phyloP scores from a whole-genome alignment of 2,329 filamentous ascomycete genomes.

The Paracoccidioides brasiliensis region DNA sequence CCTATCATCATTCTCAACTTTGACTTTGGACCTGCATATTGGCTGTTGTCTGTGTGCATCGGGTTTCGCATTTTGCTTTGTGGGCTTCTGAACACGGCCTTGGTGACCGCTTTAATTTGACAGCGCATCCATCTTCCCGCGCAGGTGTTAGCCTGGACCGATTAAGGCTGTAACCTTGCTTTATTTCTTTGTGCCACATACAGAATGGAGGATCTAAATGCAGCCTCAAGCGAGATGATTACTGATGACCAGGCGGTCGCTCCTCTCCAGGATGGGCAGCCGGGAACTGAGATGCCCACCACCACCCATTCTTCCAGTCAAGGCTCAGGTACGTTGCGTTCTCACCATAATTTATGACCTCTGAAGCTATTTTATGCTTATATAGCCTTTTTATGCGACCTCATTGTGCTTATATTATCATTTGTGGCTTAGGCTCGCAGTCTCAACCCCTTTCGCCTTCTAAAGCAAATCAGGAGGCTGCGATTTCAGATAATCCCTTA shows the following conservation, averaged over 20 bases:
- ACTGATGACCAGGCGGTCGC: slow-evolving; percentile 18
- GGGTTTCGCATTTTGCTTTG: neutral
- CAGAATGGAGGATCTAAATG: slow-evolving; percentile 26
- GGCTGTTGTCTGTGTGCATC: neutral
- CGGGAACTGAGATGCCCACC: slow-evolving; percentile 9
- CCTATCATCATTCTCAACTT: neutral
- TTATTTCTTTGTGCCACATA: slow-evolving; percentile 16
- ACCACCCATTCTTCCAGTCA: slow-evolving; percentile 15
- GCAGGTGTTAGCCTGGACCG: slow-evolving; percentile 6
- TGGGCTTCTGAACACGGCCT: neutral
- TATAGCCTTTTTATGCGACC: slow-evolving; percentile 7
- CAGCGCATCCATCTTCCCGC: slow-evolving; percentile 1
- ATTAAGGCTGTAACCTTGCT: slow-evolving; percentile 7
- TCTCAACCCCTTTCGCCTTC: slow-evolving; percentile 21
- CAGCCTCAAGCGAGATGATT: slow-evolving; percentile 16
- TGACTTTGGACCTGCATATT: neutral
- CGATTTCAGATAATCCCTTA: slow-evolving; percentile 49
- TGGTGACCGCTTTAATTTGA: slow-evolving; percentile 1
- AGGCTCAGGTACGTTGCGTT: slow-evolving; percentile 21
- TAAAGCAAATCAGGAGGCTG: slow-evolving; percentile 18
- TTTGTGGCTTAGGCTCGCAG: slow-evolving; percentile 17
- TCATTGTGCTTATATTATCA: slow-evolving; percentile 11
- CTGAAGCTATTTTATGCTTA: slow-evolving; percentile 1
- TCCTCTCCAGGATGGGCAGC: slow-evolving; percentile 19
- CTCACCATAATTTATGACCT: neutral